A percentile compares a stretch with the other conserved stretches of the same genome.
These are phyloP conservation scores for Actinomortierella wolfii DNA, from an alignment of 371 early-diverging fungal species.

Conservation along the genomic window DNA sequence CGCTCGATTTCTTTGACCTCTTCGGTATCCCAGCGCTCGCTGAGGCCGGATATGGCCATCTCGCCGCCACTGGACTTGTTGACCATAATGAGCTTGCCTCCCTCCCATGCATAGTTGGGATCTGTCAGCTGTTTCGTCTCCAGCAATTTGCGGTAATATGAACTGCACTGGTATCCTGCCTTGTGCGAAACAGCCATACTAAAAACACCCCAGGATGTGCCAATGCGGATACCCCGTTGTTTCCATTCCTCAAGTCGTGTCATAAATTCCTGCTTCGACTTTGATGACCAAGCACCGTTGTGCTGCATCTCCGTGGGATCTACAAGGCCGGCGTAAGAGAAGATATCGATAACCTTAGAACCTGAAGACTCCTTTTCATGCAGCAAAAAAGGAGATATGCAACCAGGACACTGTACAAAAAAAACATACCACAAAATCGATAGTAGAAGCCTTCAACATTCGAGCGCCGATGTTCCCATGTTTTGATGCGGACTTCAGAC, in stretches of 20 bases:
- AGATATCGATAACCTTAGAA: background rate
- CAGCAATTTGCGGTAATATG: constrained; percentile 61
- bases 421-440: constrained; percentile 64
- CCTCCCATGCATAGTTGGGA: constrained; percentile 54
- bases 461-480: constrained; percentile 58
- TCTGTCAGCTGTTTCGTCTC: constrained; percentile 53
- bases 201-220: constrained; percentile 66
- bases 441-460: constrained; percentile 72
- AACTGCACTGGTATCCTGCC: constrained; percentile 71
- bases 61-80: constrained; percentile 48
- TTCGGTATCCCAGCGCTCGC: constrained; percentile 57
- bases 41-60: constrained; percentile 50
- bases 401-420: too few species aligned
- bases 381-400: background rate
- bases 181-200: constrained; percentile 60
- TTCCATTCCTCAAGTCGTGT: constrained; percentile 60
- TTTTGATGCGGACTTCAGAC: constrained; percentile 64
- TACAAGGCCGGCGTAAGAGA: constrained; percentile 6
- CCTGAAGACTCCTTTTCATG: background rate
- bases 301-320: constrained; percentile 62
- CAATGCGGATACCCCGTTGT: constrained; percentile 53
- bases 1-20: constrained; percentile 56
- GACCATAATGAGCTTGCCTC: constrained; percentile 59
- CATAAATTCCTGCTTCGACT: constrained; percentile 59
- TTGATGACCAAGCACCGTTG: constrained; percentile 58